Evolutionary conservation across 2,329 filamentous ascomycete species (phyloP).

Genomic region (Xenoacremonium recifei): DNA sequence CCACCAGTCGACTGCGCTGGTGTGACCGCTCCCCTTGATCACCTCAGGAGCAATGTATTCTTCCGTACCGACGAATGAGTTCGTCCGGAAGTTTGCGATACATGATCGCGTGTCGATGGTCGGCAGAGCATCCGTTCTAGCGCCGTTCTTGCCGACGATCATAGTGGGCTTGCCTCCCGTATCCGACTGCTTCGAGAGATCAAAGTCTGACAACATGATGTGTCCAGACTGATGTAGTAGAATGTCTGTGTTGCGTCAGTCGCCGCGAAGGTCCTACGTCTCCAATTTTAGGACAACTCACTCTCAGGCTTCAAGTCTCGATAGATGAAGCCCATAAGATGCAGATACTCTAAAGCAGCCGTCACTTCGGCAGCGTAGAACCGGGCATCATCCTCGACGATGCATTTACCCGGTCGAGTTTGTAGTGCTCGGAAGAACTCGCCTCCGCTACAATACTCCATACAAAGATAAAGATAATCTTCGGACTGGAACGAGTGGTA

Average conservation of each 20-base stretch:
- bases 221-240: slow-evolving; percentile 98
- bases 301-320: slow-evolving; percentile 97
- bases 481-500: slow-evolving; percentile 99
- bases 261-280: slow-evolving; percentile 2
- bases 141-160: slow-evolving; percentile 89
- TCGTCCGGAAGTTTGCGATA: slow-evolving; percentile 96
- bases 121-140: slow-evolving; percentile 80
- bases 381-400: slow-evolving; percentile 91
- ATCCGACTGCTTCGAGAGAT: slow-evolving; percentile 96
- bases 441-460: slow-evolving; percentile 99
- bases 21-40: slow-evolving; percentile 97
- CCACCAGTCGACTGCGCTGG: slow-evolving; percentile 99
- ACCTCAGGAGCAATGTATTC: slow-evolving; percentile 99
- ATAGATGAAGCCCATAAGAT: slow-evolving; percentile 99
- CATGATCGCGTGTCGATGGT: slow-evolving; percentile 99
- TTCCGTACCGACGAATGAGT: slow-evolving; percentile 97
- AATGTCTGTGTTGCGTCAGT: slow-evolving; percentile 63
- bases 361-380: slow-evolving; percentile 99
- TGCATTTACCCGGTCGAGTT: slow-evolving; percentile 94
- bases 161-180: slow-evolving; percentile 94
- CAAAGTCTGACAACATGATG: slow-evolving; percentile 99
- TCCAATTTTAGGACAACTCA: slow-evolving; percentile 58
- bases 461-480: slow-evolving; percentile 97
- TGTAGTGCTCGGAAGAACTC: slow-evolving; percentile 98
- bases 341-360: slow-evolving; percentile 91